Conservation (phyloP, 768 basidiomycete species). For the Suillus discolor region DNA sequence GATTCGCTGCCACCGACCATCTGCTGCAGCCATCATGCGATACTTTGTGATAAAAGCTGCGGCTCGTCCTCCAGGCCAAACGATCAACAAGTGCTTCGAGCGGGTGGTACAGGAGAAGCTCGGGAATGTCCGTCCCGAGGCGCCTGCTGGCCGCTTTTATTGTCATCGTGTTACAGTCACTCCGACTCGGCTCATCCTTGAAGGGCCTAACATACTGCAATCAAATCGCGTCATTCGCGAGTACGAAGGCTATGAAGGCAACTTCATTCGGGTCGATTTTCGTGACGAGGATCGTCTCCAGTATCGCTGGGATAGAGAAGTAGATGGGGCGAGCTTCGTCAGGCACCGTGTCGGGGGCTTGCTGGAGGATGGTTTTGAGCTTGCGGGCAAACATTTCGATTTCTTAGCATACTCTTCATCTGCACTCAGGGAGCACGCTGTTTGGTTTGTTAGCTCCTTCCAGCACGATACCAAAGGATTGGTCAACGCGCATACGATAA, state of each 20-base stretch:
- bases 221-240: slow-evolving; percentile 81
- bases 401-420: slow-evolving; percentile 85
- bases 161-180: slow-evolving; percentile 79
- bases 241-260: slow-evolving; percentile 59
- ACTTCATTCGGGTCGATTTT: slow-evolving; percentile 84
- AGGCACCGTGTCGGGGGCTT: slow-evolving; percentile 57
- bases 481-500: slow-evolving; percentile 61
- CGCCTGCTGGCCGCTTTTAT: slow-evolving; percentile 49
- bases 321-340: slow-evolving; percentile 60
- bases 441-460: slow-evolving; percentile 81
- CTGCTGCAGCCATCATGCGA: slow-evolving; percentile 54
- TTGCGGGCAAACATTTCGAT: slow-evolving; percentile 74
- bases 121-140: slow-evolving; percentile 18
- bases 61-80: slow-evolving; percentile 44
- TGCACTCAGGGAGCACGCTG: slow-evolving; percentile 75
- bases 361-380: slow-evolving; percentile 63
- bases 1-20: slow-evolving; percentile 33
- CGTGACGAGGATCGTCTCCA: slow-evolving; percentile 81
- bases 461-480: slow-evolving; percentile 40
- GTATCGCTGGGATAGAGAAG: slow-evolving; percentile 69
- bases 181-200: slow-evolving; percentile 71
- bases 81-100: slow-evolving; percentile 48
- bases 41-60: slow-evolving; percentile 53
- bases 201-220: slow-evolving; percentile 75
- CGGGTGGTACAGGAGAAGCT: slow-evolving; percentile 29